Conservation (phyloP, 306 rosid species). For the Lagenaria siceraria region DNA sequence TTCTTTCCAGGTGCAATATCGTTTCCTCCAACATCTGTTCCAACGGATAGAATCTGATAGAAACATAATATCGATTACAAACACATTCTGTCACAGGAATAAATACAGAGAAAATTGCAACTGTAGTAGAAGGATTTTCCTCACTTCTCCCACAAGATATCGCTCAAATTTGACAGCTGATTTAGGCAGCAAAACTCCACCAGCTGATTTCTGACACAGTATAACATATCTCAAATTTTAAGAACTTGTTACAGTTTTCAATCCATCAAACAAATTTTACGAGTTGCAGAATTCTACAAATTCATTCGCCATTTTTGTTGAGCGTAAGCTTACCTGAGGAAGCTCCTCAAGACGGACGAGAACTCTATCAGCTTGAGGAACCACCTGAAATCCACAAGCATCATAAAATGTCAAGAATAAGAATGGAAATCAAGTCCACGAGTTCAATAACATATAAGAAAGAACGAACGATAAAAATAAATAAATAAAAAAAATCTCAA, state of each 20-base stretch:
- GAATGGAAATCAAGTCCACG: background rate
- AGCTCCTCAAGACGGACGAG: slow-evolving; percentile 69
- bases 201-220: slow-evolving; percentile 54
- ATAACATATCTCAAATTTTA: background rate
- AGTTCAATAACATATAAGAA: background rate
- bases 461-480: no score
- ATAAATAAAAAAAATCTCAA: background rate
- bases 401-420: background rate
- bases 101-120: background rate
- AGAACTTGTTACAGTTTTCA: background rate
- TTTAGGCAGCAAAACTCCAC: slow-evolving; percentile 80
- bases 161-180: slow-evolving; percentile 91
- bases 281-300: background rate
- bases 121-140: background rate
- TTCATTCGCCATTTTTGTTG: background rate
- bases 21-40: slow-evolving; percentile 56
- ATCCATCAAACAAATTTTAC: background rate
- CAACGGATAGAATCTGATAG: slow-evolving; percentile 62
- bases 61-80: background rate
- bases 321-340: slow-evolving; percentile 35
- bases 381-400: slow-evolving; percentile 37
- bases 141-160: slow-evolving; percentile 81
- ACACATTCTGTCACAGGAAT: background rate
- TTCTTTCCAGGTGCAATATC: slow-evolving; percentile 52
- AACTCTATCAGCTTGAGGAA: slow-evolving; percentile 92